phyloP scores from a whole-genome alignment of 83 land plant genomes.

The Diphasiastrum complanatum region DNA sequence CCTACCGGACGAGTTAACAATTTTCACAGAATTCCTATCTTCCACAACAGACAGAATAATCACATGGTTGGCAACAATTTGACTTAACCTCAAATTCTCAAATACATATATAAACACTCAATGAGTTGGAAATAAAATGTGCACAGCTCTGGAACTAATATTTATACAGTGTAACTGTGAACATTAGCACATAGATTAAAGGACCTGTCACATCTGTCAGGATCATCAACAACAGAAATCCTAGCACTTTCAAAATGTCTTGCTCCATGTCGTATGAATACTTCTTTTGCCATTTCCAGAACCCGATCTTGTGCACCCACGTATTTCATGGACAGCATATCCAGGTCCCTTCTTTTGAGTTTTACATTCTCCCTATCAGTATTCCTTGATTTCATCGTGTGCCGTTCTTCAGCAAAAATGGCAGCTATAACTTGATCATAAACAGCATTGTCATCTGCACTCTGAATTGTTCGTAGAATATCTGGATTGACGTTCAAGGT shows the following conservation, averaged over 20 bases:
- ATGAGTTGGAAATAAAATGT: not conserved
- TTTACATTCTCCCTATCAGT: slow-evolving; percentile 31
- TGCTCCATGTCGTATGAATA: slow-evolving; percentile 68
- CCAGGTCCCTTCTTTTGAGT: slow-evolving; percentile 26
- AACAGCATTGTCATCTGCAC: slow-evolving; percentile 71
- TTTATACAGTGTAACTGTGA: not conserved
- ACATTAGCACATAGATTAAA: not conserved
- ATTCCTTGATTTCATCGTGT: slow-evolving; percentile 31
- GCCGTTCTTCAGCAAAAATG: slow-evolving; percentile 67
- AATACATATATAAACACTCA: not conserved
- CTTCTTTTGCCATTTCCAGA: slow-evolving; percentile 54
- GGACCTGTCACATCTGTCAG: slow-evolving; percentile 44
- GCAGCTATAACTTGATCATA: slow-evolving; percentile 78
- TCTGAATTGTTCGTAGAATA: slow-evolving; percentile 72
- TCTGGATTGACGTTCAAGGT: slow-evolving; percentile 36
- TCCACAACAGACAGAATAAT: not conserved
- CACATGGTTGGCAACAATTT: slow-evolving; percentile 26
- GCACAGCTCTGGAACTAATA: not conserved
- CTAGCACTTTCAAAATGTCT: slow-evolving; percentile 52
- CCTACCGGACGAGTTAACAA: slow-evolving; percentile 67
- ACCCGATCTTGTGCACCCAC: slow-evolving; percentile 53
- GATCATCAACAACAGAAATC: slow-evolving; percentile 47
- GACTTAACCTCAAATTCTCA: slow-evolving; percentile 47
- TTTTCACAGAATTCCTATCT: slow-evolving; percentile 56
- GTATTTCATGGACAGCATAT: slow-evolving; percentile 28